Evolutionary conservation across 257 asterid genomes (phyloP).

Genomic region (Gynochthodes officinalis): DNA sequence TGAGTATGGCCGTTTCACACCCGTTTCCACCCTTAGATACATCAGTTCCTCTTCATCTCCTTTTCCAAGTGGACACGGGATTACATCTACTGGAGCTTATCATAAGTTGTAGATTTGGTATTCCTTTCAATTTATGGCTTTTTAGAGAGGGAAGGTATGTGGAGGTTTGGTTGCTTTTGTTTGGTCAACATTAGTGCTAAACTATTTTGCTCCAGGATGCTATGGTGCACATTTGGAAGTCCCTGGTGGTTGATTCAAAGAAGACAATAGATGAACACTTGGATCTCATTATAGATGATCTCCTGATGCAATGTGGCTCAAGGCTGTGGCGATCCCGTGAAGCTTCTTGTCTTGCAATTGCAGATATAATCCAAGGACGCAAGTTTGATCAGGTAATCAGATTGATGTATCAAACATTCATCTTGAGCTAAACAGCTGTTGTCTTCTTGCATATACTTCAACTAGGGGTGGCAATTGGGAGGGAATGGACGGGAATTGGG

Average conservation of each 20-base stretch:
- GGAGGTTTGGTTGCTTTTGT: conserved; percentile 2
- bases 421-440: not conserved
- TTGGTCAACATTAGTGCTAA: conserved; percentile 17
- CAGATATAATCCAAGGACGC: conserved; percentile 94
- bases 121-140: not conserved
- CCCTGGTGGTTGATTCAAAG: conserved; percentile 83
- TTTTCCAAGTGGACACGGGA: not conserved
- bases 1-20: not conserved
- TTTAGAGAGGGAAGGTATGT: not conserved
- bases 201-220: conserved; percentile 69
- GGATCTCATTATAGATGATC: conserved; percentile 78
- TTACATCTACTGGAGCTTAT: not conserved
- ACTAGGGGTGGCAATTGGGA: too few relatives aligned
- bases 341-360: conserved; percentile 97
- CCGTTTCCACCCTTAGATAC: not conserved
- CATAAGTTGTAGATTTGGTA: not conserved
- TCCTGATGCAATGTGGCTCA: conserved; percentile 86
- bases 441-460: not conserved
- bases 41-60: not conserved
- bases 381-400: conserved; percentile 75
- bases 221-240: conserved; percentile 95
- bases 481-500: too few relatives aligned
- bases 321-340: conserved; percentile 99
- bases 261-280: conserved; percentile 83
- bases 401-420: not conserved